phyloP scores from a whole-genome alignment of 225 moss, liverwort and hornwort genomes.

The Takakia lepidozioides region DNA sequence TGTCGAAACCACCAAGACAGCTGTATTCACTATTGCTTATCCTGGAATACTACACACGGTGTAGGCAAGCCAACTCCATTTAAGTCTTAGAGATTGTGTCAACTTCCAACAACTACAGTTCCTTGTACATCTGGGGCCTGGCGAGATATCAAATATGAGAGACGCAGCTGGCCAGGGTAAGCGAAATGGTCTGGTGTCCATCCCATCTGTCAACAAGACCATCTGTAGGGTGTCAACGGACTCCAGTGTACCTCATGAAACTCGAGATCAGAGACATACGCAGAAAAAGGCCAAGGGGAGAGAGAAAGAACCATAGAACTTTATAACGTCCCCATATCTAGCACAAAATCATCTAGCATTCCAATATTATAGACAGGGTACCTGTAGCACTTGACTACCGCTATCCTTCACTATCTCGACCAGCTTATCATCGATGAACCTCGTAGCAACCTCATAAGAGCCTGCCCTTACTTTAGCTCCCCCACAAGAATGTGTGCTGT shows the following conservation, averaged over 20 bases:
- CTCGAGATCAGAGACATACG: constrained; percentile 6
- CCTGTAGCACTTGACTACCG: constrained; percentile 58
- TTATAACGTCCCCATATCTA: not conserved
- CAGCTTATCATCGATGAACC: constrained; percentile 53
- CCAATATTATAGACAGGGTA: constrained; percentile 11
- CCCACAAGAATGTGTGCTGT: not conserved
- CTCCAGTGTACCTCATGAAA: not conserved
- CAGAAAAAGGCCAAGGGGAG: not conserved
- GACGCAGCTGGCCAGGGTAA: constrained; percentile 62
- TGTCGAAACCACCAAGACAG: too few relatives aligned
- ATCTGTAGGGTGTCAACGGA: constrained; percentile 36
- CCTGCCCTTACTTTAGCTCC: constrained; percentile 9
- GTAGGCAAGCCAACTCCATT: too few relatives aligned
- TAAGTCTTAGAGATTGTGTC: too few relatives aligned
- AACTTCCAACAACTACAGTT: too few relatives aligned
- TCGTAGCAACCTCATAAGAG: constrained; percentile 40
- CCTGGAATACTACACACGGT: too few relatives aligned
- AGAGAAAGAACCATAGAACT: not conserved
- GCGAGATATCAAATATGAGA: constrained; percentile 57
- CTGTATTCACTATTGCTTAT: too few relatives aligned
- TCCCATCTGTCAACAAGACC: constrained; percentile 72
- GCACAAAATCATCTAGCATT: not conserved
- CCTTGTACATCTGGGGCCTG: constrained; percentile 19
- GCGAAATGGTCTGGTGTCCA: constrained; percentile 62
- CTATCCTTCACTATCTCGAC: constrained; percentile 29